Conservation (phyloP, 169 alveolate genomes). For the Babesia divergens region DNA sequence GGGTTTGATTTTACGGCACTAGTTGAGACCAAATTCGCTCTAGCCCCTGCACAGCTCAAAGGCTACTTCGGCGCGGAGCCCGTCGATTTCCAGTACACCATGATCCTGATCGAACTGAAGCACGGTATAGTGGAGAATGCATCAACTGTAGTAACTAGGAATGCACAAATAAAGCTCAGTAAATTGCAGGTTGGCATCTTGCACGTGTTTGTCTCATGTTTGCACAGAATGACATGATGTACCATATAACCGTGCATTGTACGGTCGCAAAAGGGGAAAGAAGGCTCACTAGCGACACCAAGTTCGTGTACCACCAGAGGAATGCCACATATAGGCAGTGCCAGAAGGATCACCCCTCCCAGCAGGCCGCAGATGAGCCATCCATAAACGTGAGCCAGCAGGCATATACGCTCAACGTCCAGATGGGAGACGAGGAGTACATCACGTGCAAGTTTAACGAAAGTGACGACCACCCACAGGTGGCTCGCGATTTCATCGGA, state of each 20-base stretch:
- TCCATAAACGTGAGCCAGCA: not conserved
- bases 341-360: not conserved
- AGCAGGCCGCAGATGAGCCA: not conserved
- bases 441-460: conserved; percentile 24
- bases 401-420: conserved; percentile 35
- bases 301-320: conserved; percentile 17
- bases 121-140: conserved; percentile 47
- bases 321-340: not conserved
- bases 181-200: conserved; percentile 10
- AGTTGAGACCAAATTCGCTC: conserved; percentile 1
- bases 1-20: conserved; percentile 27
- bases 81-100: conserved; percentile 23
- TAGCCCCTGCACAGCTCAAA: conserved; percentile 7
- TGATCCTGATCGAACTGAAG: conserved; percentile 36
- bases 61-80: conserved; percentile 27
- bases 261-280: conserved; percentile 17
- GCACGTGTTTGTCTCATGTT: not conserved
- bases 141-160: conserved; percentile 40
- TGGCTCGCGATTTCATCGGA: conserved; percentile 16
- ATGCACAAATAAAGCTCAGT: conserved; percentile 21
- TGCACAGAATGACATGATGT: conserved; percentile 15
- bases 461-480: not conserved
- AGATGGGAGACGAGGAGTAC: conserved; percentile 38
- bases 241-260: conserved; percentile 48
- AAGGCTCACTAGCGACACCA: conserved; percentile 15